Evolutionary conservation across 352 stramenopile species (phyloP).

Genomic region (Aphanomyces stellatus): DNA sequence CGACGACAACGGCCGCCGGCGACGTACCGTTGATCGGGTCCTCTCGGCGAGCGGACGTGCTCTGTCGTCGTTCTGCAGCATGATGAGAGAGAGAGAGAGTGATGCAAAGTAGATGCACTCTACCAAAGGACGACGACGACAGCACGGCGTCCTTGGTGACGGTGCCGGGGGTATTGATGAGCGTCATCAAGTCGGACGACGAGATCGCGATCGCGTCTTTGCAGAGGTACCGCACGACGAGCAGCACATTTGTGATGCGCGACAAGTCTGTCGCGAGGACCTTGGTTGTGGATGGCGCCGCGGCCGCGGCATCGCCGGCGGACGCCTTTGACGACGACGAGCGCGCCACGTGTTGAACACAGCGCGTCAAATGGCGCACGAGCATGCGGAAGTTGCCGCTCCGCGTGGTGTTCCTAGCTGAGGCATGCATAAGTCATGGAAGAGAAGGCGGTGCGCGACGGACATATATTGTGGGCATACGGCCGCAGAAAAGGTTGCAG

Average conservation of each 20-base stretch:
- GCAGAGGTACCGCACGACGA: conserved; percentile 59
- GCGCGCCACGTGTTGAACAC: neutral
- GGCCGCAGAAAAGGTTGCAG: conserved; percentile 51
- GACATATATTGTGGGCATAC: conserved; percentile 42
- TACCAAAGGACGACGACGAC: neutral
- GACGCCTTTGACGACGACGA: no score
- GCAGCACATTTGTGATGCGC: conserved; percentile 57
- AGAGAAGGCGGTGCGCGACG: neutral
- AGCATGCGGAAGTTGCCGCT: conserved; percentile 75
- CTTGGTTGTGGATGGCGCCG: neutral
- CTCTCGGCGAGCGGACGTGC: no score
- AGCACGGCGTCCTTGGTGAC: neutral
- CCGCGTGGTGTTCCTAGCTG: conserved; percentile 54
- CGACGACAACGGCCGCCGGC: no score
- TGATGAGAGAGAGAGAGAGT: no score
- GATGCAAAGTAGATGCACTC: no score
- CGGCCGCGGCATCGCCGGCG: neutral
- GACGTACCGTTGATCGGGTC: no score
- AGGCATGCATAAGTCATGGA: neutral
- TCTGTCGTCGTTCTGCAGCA: no score
- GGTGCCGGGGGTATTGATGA: conserved; percentile 11
- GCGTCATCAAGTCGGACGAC: conserved; percentile 35
- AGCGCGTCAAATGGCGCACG: conserved; percentile 27
- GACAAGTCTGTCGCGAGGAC: conserved; percentile 35
- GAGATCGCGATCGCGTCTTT: conserved; percentile 57